Percentiles rank a stretch among this genome's conserved stretches.
Conservation (phyloP, 768 basidiomycete genomes). For the Podaxis rugospora region DNA sequence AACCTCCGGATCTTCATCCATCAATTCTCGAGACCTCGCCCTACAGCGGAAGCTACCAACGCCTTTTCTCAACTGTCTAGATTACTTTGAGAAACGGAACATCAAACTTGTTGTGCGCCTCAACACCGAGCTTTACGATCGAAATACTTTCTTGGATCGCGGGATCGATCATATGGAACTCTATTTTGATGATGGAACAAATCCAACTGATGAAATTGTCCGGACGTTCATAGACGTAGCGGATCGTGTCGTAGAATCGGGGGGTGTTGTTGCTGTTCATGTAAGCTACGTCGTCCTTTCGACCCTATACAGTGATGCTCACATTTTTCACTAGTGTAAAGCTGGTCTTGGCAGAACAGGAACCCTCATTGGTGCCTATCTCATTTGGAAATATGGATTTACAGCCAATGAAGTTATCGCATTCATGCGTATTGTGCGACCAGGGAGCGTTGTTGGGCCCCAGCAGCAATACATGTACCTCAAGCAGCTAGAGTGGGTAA, state of each 20-base stretch:
- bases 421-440: slow-evolving; percentile 96
- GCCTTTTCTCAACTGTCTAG: slow-evolving; percentile 85
- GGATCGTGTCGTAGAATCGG: slow-evolving; percentile 70
- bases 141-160: slow-evolving; percentile 70
- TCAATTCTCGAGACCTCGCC: slow-evolving; percentile 36
- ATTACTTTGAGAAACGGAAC: slow-evolving; percentile 85
- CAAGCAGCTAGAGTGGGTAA: slow-evolving; percentile 90
- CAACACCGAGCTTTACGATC: slow-evolving; percentile 91
- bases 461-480: slow-evolving; percentile 95
- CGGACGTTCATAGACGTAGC: slow-evolving; percentile 85
- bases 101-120: slow-evolving; percentile 91
- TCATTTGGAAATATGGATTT: slow-evolving; percentile 98
- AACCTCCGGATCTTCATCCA: slow-evolving; percentile 23
- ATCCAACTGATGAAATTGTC: slow-evolving; percentile 94
- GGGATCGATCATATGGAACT: slow-evolving; percentile 89
- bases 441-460: slow-evolving; percentile 89
- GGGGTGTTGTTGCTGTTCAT: slow-evolving; percentile 86
- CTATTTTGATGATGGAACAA: slow-evolving; percentile 98
- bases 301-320: slow-evolving; percentile 1
- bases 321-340: slow-evolving; percentile 64
- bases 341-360: slow-evolving; percentile 96
- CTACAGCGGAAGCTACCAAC: slow-evolving; percentile 74
- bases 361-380: slow-evolving; percentile 94
- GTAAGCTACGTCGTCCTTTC: slow-evolving; percentile 39
- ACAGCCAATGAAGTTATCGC: slow-evolving; percentile 94